These are phyloP conservation scores for Fusarium foetens DNA, from an alignment of 2,329 filamentous ascomycete genomes.

Conservation along the genomic window DNA sequence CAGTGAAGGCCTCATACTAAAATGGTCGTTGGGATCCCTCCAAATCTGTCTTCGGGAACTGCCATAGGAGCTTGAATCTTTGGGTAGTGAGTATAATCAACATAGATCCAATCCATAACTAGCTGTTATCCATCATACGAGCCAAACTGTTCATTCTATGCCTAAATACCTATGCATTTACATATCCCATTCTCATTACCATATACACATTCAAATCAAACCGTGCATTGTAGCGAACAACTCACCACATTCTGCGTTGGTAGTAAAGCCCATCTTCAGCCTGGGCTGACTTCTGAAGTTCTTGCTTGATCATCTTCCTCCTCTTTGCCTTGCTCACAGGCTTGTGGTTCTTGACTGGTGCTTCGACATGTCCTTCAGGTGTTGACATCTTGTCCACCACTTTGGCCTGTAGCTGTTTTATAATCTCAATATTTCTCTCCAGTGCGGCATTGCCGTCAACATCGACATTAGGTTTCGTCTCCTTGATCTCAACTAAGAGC, in stretches of 20 bases:
- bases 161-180: not conserved
- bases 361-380: conserved; percentile 50
- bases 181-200: conserved; percentile 18
- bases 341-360: conserved; percentile 54
- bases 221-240: not conserved
- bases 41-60: not conserved
- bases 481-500: conserved; percentile 50
- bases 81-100: not conserved
- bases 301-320: conserved; percentile 67
- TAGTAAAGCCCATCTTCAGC: conserved; percentile 61
- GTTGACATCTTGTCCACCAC: conserved; percentile 49
- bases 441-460: conserved; percentile 26
- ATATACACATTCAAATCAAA: conserved; percentile 6
- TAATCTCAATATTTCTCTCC: conserved; percentile 46
- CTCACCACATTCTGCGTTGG: conserved; percentile 64
- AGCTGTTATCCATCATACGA: not conserved
- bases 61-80: not conserved
- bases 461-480: conserved; percentile 43
- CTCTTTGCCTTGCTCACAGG: conserved; percentile 64
- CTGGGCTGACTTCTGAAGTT: conserved; percentile 61
- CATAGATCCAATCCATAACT: not conserved
- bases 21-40: fast-evolving
- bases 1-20: not conserved
- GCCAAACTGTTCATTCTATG: conserved; percentile 5
- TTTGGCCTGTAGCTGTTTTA: conserved; percentile 48